These are phyloP conservation scores for Grigorovia humatica DNA, from an alignment of 805 yeast genomes.

Conservation along the genomic window DNA sequence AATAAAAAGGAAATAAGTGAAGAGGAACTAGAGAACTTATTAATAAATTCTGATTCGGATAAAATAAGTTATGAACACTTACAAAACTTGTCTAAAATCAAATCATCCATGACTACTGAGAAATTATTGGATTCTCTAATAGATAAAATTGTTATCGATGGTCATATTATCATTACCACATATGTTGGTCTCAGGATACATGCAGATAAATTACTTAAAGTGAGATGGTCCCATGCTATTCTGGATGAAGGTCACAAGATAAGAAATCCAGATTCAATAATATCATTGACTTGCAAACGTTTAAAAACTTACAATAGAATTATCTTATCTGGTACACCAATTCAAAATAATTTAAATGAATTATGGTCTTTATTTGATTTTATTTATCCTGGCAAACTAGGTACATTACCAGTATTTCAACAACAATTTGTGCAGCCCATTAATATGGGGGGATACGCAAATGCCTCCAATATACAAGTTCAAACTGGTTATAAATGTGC, in stretches of 20 bases:
- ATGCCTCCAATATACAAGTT: constrained; percentile 90
- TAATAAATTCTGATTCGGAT: constrained; percentile 30
- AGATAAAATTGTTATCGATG: constrained; percentile 50
- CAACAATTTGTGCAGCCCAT: constrained; percentile 88
- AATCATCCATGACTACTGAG: constrained; percentile 24
- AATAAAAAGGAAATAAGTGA: constrained; percentile 29
- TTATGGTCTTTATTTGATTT: constrained; percentile 94
- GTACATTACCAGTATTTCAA: constrained; percentile 91
- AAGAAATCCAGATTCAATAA: constrained; percentile 84
- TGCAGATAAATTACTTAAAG: constrained; percentile 49
- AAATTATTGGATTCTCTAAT: constrained; percentile 23
- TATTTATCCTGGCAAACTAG: constrained; percentile 87
- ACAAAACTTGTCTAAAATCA: constrained; percentile 18
- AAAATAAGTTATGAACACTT: constrained; percentile 36
- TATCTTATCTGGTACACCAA: constrained; percentile 91
- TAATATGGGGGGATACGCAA: constrained; percentile 95
- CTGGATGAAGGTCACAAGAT: constrained; percentile 96
- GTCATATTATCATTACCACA: constrained; percentile 84
- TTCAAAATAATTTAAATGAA: constrained; percentile 85
- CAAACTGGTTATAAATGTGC: constrained; percentile 97
- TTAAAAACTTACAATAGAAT: constrained; percentile 75
- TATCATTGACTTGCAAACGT: constrained; percentile 77
- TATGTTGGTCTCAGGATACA: constrained; percentile 77
- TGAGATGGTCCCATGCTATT: constrained; percentile 81
- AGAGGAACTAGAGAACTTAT: constrained; percentile 41